Evolutionary conservation across 345 rosid species (phyloP).

Genomic region (Eucalyptus regnans): DNA sequence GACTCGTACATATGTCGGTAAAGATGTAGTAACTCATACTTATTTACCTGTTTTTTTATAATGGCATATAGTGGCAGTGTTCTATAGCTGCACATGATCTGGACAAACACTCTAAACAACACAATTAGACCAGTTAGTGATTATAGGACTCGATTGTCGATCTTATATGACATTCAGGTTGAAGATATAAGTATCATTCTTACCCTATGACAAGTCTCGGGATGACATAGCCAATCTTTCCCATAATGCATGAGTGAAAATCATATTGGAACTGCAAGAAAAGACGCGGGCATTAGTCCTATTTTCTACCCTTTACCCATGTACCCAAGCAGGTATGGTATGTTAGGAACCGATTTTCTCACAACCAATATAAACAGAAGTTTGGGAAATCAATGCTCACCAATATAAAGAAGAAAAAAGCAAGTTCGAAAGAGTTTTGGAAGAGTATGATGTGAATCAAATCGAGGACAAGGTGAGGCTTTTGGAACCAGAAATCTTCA

Average conservation of each 20-base stretch:
- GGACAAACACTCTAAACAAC: slow-evolving; percentile 36
- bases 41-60: slow-evolving; percentile 53
- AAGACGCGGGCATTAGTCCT: not conserved
- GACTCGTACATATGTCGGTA: not conserved
- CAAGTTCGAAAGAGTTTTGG: slow-evolving; percentile 78
- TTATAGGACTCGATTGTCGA: not conserved
- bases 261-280: slow-evolving; percentile 52
- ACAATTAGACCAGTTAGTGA: not conserved
- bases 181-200: not conserved
- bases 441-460: slow-evolving; percentile 71
- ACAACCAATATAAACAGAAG: not conserved
- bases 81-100: slow-evolving; percentile 73
- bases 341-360: not conserved
- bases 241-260: slow-evolving; percentile 77
- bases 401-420: slow-evolving; percentile 69
- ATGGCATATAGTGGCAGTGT: slow-evolving; percentile 83
- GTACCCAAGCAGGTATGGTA: not conserved
- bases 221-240: slow-evolving; percentile 33
- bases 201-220: slow-evolving; percentile 78
- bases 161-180: not conserved
- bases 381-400: slow-evolving; percentile 10
- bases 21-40: not conserved
- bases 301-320: not conserved
- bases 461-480: slow-evolving; percentile 41
- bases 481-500: slow-evolving; percentile 58